Conservation (phyloP, 129 eudicot genomes). For the Lactuca saligna region DNA sequence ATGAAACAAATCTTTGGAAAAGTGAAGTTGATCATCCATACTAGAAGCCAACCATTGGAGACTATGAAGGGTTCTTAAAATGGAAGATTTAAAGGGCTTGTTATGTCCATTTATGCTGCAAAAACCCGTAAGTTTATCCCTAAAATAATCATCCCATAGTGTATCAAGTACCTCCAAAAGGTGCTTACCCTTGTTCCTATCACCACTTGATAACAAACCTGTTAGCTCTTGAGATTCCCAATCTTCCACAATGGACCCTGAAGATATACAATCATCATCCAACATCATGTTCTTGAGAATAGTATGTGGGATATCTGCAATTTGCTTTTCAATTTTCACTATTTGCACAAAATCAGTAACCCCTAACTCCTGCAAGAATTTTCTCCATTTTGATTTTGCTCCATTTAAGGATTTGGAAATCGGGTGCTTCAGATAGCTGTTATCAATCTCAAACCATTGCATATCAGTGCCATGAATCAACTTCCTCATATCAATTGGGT, state of each 20-base stretch:
- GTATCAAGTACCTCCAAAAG: constrained; percentile 69
- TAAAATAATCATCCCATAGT: constrained; percentile 63
- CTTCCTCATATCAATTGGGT: constrained; percentile 43
- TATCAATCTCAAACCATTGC: constrained; percentile 62
- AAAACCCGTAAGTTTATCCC: constrained; percentile 51
- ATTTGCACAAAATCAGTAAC: constrained; percentile 64
- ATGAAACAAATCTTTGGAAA: constrained; percentile 61
- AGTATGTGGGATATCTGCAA: constrained; percentile 39
- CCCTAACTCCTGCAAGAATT: constrained; percentile 63
- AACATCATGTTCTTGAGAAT: constrained; percentile 31
- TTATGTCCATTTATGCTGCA: constrained; percentile 35
- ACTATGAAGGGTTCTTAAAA: constrained; percentile 43
- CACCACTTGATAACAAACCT: constrained; percentile 45
- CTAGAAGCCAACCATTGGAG: constrained; percentile 58
- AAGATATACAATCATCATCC: constrained; percentile 36
- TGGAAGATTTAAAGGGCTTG: constrained; percentile 46
- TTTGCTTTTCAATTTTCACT: constrained; percentile 40
- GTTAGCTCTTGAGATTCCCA: constrained; percentile 63
- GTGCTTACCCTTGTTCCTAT: constrained; percentile 46
- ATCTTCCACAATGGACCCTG: constrained; percentile 43
- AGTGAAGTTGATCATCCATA: constrained; percentile 59
- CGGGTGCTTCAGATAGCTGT: constrained; percentile 46
- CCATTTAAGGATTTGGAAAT: constrained; percentile 35
- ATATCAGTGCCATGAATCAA: constrained; percentile 45
- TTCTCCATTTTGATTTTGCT: constrained; percentile 53